Percentiles rank a stretch among this genome's conserved stretches.
Conservation (phyloP, 1,284 basidiomycete species). For the Fistulinella cinereoalba region DNA sequence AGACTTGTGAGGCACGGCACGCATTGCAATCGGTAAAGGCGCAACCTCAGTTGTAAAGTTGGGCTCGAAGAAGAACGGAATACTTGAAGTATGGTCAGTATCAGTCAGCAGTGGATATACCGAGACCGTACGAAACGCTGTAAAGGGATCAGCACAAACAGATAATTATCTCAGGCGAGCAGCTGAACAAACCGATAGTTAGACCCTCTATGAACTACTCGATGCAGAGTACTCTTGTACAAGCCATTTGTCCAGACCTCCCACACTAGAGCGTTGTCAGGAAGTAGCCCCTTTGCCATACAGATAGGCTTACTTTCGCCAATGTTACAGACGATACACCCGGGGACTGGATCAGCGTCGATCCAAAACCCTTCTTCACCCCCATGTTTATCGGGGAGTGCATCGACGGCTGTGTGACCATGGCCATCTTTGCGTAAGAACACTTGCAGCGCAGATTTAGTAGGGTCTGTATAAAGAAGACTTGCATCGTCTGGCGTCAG, state of each 20-base stretch:
- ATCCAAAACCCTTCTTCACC: constrained; percentile 69
- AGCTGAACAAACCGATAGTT: constrained; percentile 66
- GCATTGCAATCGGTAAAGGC: constrained; percentile 55
- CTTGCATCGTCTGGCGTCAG: constrained; percentile 37
- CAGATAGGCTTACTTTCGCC: constrained; percentile 65
- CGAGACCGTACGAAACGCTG: constrained; percentile 51
- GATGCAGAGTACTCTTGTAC: constrained; percentile 74
- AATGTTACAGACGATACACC: constrained; percentile 79
- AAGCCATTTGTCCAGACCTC: constrained; percentile 82
- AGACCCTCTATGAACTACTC: constrained; percentile 68
- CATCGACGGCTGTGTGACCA: constrained; percentile 36
- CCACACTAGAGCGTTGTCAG: constrained; percentile 58
- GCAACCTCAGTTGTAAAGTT: constrained; percentile 67
- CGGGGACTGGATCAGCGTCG: constrained; percentile 73
- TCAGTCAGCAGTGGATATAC: neutral
- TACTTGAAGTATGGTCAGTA: constrained; percentile 35
- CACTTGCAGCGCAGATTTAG: constrained; percentile 76
- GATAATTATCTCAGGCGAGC: neutral
- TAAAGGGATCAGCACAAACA: constrained; percentile 5
- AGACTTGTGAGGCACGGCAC: constrained; percentile 29
- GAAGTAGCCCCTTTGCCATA: constrained; percentile 1
- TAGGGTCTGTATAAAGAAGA: constrained; percentile 77
- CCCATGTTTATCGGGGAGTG: constrained; percentile 48
- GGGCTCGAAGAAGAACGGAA: constrained; percentile 88
- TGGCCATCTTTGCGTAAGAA: constrained; percentile 52